Percentiles rank a stretch among this genome's conserved stretches.
These are phyloP conservation scores for Erysiphe pulchra DNA, from an alignment of 2,329 filamentous ascomycete genomes.

Conservation along the genomic window DNA sequence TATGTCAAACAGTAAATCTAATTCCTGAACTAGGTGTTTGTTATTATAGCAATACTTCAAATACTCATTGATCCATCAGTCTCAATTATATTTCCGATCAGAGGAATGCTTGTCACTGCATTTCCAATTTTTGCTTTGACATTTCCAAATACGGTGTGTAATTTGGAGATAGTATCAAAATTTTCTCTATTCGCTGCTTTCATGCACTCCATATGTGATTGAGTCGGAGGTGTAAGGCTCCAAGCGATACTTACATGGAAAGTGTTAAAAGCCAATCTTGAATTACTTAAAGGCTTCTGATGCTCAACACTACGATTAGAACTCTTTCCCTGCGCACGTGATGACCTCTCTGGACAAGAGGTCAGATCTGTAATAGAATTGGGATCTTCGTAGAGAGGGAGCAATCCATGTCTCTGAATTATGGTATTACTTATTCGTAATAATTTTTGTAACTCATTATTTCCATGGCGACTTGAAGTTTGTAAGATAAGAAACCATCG, in stretches of 20 bases:
- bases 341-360: too few relatives aligned
- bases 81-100: conserved; percentile 8
- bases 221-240: conserved; percentile 32
- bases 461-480: conserved; percentile 19
- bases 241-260: conserved; percentile 87
- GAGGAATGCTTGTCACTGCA: conserved; percentile 25
- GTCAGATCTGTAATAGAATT: neutral
- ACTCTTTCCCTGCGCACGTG: neutral
- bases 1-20: too few relatives aligned
- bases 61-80: too few relatives aligned
- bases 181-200: conserved; percentile 4
- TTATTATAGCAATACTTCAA: too few relatives aligned
- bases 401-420: conserved; percentile 34
- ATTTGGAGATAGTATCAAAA: conserved; percentile 9
- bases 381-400: conserved; percentile 33
- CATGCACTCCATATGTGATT: conserved; percentile 18
- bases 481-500: conserved; percentile 69
- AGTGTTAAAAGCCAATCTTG: conserved; percentile 16
- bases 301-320: conserved; percentile 1
- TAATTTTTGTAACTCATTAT: conserved; percentile 32
- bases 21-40: too few relatives aligned
- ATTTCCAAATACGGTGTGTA: conserved; percentile 28
- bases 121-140: conserved; percentile 60
- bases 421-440: conserved; percentile 40
- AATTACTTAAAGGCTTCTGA: conserved; percentile 16